Conservation (phyloP, 169 alveolate genomes). For the Plasmodium gallinaceum region DNA sequence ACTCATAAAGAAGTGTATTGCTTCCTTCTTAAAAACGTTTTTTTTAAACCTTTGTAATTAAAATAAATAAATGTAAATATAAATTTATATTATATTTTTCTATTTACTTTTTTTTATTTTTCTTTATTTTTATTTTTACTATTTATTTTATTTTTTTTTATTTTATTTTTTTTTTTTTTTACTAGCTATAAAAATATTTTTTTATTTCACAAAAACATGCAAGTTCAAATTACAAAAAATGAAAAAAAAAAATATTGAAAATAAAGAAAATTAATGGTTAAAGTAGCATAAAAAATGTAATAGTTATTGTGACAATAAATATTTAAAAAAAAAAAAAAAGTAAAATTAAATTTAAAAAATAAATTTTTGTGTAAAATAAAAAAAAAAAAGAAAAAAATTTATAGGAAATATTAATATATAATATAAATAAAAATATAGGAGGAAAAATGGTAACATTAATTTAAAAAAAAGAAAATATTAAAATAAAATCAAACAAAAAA, state of each 20-base stretch:
- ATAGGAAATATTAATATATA: no score
- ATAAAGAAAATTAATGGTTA: not conserved
- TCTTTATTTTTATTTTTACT: no score
- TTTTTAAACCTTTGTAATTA: not conserved
- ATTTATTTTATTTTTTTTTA: no score
- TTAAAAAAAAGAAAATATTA: no score
- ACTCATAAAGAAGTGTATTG: no score
- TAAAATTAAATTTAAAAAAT: no score
- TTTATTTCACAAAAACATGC: constrained; percentile 13
- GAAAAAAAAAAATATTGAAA: not conserved
- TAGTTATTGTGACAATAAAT: not conserved
- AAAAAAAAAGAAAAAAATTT: no score
- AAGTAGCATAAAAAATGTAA: not conserved
- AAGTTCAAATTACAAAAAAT: not conserved
- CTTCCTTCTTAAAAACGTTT: not conserved
- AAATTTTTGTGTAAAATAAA: no score
- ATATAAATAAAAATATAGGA: no score
- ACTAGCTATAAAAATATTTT: not conserved
- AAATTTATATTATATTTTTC: not conserved
- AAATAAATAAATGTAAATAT: not conserved
- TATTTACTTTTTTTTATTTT: not conserved
- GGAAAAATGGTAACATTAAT: no score
- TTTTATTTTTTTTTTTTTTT: not conserved
- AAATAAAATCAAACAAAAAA: no score
- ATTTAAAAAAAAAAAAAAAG: no score